Evolutionary conservation across 2,329 filamentous ascomycete species (phyloP), one percentile per base, ranked within the genome.

Genomic region (Helicocarpus griseus): DNA sequence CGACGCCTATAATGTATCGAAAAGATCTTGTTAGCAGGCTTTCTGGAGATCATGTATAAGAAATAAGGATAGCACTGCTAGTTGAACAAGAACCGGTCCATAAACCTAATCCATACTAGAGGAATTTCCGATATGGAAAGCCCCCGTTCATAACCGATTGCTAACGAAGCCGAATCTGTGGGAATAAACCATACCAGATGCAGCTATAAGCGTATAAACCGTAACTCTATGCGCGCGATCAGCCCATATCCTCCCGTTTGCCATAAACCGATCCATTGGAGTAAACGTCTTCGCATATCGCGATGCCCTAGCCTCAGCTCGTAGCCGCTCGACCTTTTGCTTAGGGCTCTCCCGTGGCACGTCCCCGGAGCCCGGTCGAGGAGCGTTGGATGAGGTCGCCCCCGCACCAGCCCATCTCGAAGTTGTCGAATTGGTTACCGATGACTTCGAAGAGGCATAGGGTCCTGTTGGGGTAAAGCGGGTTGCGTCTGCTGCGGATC

Each of bases 291-390:
- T 74, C 41, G 81, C 78, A 59, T 77, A 74, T 67, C 80, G 79
- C 43, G 83, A 81, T n/a, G 81, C 81, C 53, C 81, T 74, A 64
- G 85, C 82, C 55, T 83, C 82, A 43, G 82, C 81, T 50, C 85
- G 77, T 61, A 88, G 71, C 54, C 85, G 77, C 57, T 80, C 77
- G 33, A 88, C 84, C 60, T 83, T 81, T 70, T 87, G 79, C 65
- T 82, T 80, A 47, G 85, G 79, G 1, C 83, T 85, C 70, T 88
- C 84, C 56, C 62, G 53, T 45, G 49, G 49, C 55, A 45, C 47
- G 19, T 43, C 49, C 13, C 14, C 44, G 35, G 51, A 17, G 7
- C 52, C 39, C 35, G 51, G 44, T 45, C 41, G 43, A 17, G 52
- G 19, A 14, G 56, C 50, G 38, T 57, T 56, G 22, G 59, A 52